Evolutionary conservation across 768 basidiomycete species (phyloP).

Genomic region (Auricularia sp.): DNA sequence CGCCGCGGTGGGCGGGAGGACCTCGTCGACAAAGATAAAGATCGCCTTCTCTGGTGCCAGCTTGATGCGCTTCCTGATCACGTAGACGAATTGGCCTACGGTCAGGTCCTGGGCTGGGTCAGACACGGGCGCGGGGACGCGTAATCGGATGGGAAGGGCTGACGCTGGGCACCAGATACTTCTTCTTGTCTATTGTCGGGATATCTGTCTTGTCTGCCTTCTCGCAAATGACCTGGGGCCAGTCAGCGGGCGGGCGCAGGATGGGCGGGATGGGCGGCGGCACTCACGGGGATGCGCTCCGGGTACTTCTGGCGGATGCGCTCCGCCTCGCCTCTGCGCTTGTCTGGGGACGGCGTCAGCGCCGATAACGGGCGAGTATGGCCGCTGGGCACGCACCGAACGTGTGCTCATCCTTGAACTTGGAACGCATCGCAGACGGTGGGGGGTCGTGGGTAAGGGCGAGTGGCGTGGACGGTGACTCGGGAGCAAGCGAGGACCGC

Average conservation of each 20-base stretch:
- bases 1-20: constrained; percentile 94
- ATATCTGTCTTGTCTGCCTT: constrained; percentile 98
- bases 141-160: constrained; percentile 19
- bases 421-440: constrained; percentile 62
- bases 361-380: constrained; percentile 26
- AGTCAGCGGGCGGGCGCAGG: constrained; percentile 7
- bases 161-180: constrained; percentile 96
- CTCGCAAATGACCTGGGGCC: constrained; percentile 92
- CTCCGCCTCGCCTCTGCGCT: constrained; percentile 98
- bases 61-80: constrained; percentile 99
- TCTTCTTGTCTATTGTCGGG: constrained; percentile 99
- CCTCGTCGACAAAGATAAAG: constrained; percentile 99
- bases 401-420: constrained; percentile 98
- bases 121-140: neutral
- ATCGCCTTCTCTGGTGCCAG: constrained; percentile 99
- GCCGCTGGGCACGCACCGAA: constrained; percentile 59
- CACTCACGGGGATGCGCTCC: constrained; percentile 90
- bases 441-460: neutral
- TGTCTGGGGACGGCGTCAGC: constrained; percentile 47
- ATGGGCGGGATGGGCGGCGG: constrained; percentile 9
- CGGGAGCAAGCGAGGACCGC: neutral
- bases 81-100: constrained; percentile 98
- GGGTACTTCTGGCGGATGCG: constrained; percentile 98
- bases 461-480: neutral
- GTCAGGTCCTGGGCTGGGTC: constrained; percentile 64